Evolutionary conservation across 2,329 filamentous ascomycete genomes (phyloP).

Genomic region (Xylariales sp.): DNA sequence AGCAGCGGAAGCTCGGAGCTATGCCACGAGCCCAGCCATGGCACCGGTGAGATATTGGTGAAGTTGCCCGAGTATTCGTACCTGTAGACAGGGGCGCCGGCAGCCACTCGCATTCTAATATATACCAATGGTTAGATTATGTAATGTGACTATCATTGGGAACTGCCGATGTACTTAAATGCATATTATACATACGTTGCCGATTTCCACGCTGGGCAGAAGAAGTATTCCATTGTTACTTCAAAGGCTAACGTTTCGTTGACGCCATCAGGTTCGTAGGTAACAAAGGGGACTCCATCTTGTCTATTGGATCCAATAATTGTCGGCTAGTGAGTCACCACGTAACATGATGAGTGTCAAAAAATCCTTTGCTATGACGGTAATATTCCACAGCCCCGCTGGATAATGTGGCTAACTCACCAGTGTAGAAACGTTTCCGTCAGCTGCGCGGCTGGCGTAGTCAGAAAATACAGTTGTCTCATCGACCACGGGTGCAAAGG

Average conservation of each 20-base stretch:
- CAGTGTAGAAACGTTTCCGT: conserved; percentile 18
- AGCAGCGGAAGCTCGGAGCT: conserved; percentile 8
- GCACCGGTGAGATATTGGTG: conserved; percentile 8
- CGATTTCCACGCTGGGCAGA: conserved; percentile 15
- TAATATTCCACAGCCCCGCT: too few relatives aligned
- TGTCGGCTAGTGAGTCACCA: too few relatives aligned
- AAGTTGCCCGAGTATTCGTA: conserved; percentile 32
- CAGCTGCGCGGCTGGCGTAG: conserved; percentile 19
- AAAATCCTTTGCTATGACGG: too few relatives aligned
- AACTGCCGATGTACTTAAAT: too few relatives aligned
- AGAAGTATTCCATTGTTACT: conserved; percentile 13
- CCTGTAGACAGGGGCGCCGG: conserved; percentile 28
- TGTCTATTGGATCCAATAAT: conserved; percentile 18
- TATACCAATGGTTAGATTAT: too few relatives aligned
- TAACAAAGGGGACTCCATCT: conserved; percentile 17
- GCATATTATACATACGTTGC: too few relatives aligned
- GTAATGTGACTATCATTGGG: too few relatives aligned
- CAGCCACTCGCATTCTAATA: conserved; percentile 17
- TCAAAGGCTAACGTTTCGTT: conserved; percentile 10
- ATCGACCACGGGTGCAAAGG: conserved; percentile 22
- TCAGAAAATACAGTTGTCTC: conserved; percentile 24
- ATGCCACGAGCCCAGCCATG: conserved; percentile 9
- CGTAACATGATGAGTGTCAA: too few relatives aligned
- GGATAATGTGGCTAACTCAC: too few relatives aligned
- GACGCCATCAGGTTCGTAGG: conserved; percentile 9